phyloP scores from a whole-genome alignment of 768 basidiomycete species.

The Neoboletus subvelutipes region DNA sequence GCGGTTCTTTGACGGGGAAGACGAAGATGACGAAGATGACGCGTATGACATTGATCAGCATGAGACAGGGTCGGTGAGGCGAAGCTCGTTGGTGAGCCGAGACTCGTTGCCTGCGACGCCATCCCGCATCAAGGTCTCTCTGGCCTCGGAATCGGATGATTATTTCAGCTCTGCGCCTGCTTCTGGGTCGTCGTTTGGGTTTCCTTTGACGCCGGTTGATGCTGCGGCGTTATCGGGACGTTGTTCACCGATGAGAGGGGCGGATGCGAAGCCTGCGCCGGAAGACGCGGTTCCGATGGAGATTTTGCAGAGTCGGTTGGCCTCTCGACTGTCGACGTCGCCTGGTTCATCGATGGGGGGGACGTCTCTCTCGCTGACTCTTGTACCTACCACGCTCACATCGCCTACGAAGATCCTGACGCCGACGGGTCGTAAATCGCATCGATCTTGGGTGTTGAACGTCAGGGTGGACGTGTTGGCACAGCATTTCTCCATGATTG shows the following conservation, averaged over 20 bases:
- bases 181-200: conserved; percentile 16
- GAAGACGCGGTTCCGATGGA: conserved; percentile 69
- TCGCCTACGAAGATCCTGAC: conserved; percentile 38
- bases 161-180: conserved; percentile 20
- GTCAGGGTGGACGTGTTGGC: conserved; percentile 63
- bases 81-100: conserved; percentile 1
- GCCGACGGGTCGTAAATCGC: conserved; percentile 41
- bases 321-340: conserved; percentile 37
- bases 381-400: conserved; percentile 18
- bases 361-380: conserved; percentile 8
- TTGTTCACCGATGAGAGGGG: conserved; percentile 33
- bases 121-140: conserved; percentile 23
- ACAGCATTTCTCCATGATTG: conserved; percentile 83
- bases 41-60: conserved; percentile 32
- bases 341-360: conserved; percentile 27
- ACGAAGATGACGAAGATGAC: conserved; percentile 37
- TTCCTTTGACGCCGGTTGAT: conserved; percentile 18
- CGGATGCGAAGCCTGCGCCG: conserved; percentile 47
- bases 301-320: conserved; percentile 60
- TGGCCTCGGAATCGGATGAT: conserved; percentile 22
- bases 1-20: conserved; percentile 51
- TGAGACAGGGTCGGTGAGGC: conserved; percentile 29
- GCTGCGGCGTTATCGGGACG: neutral
- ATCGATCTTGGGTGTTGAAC: conserved; percentile 72
- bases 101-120: conserved; percentile 18